A percentile compares a stretch with the other conserved stretches of the same genome.
phyloP scores from a whole-genome alignment of 1,139 yeast genomes.

The Debaryomycetaceae sp. region DNA sequence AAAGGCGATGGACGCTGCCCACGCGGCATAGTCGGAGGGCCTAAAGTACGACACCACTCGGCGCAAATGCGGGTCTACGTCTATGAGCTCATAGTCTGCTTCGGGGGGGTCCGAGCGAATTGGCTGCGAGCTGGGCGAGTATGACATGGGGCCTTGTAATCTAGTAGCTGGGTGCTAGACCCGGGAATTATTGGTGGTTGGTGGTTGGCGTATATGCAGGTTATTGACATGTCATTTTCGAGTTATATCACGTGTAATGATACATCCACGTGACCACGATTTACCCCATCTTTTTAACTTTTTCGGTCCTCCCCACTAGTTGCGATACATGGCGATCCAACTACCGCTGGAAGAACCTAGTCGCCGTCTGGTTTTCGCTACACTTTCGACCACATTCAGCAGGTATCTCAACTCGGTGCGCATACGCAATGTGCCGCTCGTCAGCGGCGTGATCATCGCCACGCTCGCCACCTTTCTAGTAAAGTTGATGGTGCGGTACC shows the following conservation, averaged over 20 bases:
- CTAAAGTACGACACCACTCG: slow-evolving; percentile 70
- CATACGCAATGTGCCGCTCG: slow-evolving; percentile 33
- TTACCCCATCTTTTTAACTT: neutral
- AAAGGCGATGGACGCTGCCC: slow-evolving; percentile 60
- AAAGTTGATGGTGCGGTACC: slow-evolving; percentile 46
- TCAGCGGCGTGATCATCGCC: slow-evolving; percentile 43
- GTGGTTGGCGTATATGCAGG: slow-evolving; percentile 2
- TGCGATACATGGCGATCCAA: neutral
- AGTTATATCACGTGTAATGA: slow-evolving; percentile 1
- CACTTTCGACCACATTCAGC: neutral
- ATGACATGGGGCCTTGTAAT: slow-evolving; percentile 30
- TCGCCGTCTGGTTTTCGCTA: neutral
- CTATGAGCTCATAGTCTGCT: slow-evolving; percentile 48
- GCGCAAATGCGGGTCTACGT: slow-evolving; percentile 67
- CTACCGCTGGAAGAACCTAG: neutral
- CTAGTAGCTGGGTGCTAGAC: too few relatives aligned
- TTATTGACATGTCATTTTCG: neutral
- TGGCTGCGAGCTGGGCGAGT: slow-evolving; percentile 30
- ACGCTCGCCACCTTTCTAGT: slow-evolving; percentile 39
- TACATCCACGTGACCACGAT: too few relatives aligned
- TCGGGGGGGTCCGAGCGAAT: slow-evolving; percentile 34
- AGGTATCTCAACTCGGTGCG: slow-evolving; percentile 28
- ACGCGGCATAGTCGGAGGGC: slow-evolving; percentile 49
- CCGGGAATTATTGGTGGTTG: too few relatives aligned
- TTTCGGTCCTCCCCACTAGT: neutral